Conservation (phyloP, 345 rosid genomes). For the Eutrema japonicum region DNA sequence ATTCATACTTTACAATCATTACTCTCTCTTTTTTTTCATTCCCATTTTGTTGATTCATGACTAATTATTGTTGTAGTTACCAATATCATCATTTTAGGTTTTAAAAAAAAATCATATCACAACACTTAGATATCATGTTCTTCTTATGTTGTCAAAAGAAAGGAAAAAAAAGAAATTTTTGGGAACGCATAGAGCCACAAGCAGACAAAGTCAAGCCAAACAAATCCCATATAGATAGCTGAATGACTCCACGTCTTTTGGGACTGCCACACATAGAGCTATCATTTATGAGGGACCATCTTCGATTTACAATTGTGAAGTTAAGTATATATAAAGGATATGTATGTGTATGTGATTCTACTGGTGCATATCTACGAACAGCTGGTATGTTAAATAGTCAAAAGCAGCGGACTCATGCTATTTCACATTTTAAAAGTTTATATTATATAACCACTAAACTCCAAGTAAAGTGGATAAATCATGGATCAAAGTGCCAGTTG, state of each 20-base stretch:
- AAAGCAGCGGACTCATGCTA: conserved; percentile 14
- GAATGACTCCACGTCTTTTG: conserved; percentile 3
- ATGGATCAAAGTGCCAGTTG: conserved; percentile 27
- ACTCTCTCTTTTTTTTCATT: not conserved
- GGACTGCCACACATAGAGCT: conserved; percentile 12
- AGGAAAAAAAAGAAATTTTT: no score
- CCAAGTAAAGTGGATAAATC: conserved; percentile 22
- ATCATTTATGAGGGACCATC: conserved; percentile 26
- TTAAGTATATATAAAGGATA: not conserved
- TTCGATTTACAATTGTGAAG: not conserved
- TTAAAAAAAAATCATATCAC: not conserved
- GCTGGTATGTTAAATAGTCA: conserved; percentile 27
- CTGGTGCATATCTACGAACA: conserved; percentile 26
- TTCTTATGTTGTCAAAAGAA: no score
- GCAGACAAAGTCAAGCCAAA: no score
- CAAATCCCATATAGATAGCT: not conserved
- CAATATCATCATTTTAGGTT: not conserved
- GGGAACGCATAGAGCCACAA: no score
- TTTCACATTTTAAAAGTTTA: conserved; percentile 11
- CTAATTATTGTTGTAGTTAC: not conserved
- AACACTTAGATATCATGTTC: not conserved
- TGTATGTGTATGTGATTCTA: conserved; percentile 5
- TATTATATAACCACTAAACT: conserved; percentile 21
- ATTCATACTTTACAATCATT: conserved; percentile 23
- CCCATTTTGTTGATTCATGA: not conserved